Evolutionary conservation across 345 rosid species (phyloP), one percentile per base, ranked within the genome.

Genomic region (Luvunga scandens): DNA sequence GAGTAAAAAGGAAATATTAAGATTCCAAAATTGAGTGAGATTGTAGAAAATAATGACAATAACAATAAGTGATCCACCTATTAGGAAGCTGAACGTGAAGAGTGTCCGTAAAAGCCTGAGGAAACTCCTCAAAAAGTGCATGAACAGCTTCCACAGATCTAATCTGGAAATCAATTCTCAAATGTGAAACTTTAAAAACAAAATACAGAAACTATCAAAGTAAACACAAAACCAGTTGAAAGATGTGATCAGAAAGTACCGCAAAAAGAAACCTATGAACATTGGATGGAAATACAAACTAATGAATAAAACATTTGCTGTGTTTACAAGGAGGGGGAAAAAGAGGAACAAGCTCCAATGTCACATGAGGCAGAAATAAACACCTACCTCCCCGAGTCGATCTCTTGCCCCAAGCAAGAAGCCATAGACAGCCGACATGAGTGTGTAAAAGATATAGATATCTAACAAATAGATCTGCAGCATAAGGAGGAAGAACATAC

Each of bases 371-470:
- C 8, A 25, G 30, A 6, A 74, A 66, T 77, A 77, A 57, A 25
- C 36, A 83, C 84, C 79, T 82, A 93, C 99, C 92, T 96, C 99
- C 28, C 99, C 99, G 72, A 96, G 94, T 74, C 90, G 99, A 86
- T 91, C 99, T 85, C 97, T 89, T 39, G 99, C 99, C 78, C 99
- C 99, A 53, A 94, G 94, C 87, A 96, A 86, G 84, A 96, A 96
- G 71, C 98, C 99, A 89, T 90, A 88, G 73, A 89, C 78, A 42
- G 99, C 97, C 86, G 98, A 96, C 84, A 89, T 73, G 72, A 94
- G 19, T 33, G 97, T 96, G 84, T 94, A 96, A 84, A 92, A 88
- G 34, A 96, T 82, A 82, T 90, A 88, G 80, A 88, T 89, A 87
- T 96, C 99, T 79, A 94, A 78, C 61, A 96, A 91, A 87, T 96